Percentiles rank a stretch among this genome's conserved stretches.
Conservation (phyloP, 202 grass and related monocot genomes). For the Eragrostis tef region DNA sequence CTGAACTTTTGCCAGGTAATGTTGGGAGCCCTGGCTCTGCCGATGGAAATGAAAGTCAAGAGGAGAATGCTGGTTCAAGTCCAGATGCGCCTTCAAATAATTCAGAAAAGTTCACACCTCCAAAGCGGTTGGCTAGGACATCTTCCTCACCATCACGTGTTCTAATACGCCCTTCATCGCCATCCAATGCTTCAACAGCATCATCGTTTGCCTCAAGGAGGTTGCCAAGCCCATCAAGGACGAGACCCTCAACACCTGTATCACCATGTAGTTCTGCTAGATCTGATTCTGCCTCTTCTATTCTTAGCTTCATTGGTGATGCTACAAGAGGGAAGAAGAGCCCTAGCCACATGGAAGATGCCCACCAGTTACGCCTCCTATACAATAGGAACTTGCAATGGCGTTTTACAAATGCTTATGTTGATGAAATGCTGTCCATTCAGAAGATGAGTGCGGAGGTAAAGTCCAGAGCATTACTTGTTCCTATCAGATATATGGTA, state of each 20-base stretch:
- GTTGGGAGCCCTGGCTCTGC: conserved; percentile 48
- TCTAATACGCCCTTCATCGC: conserved; percentile 67
- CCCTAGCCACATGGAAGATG: conserved; percentile 74
- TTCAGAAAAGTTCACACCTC: conserved; percentile 55
- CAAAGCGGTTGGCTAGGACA: conserved; percentile 64
- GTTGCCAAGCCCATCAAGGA: conserved; percentile 71
- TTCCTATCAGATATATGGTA: conserved; percentile 25
- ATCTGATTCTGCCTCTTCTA: conserved; percentile 57
- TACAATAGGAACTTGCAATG: conserved; percentile 85
- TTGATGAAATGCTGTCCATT: conserved; percentile 72
- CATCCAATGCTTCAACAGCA: conserved; percentile 56
- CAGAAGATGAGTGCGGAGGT: conserved; percentile 91
- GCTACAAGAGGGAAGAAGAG: conserved; percentile 76
- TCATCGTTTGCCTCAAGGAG: conserved; percentile 61
- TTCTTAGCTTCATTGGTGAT: conserved; percentile 76
- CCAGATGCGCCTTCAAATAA: conserved; percentile 58
- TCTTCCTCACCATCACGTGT: conserved; percentile 64
- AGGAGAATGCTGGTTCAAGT: conserved; percentile 54
- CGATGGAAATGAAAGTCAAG: conserved; percentile 58
- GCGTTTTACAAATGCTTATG: conserved; percentile 85
- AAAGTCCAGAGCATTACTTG: conserved; percentile 32
- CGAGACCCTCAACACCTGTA: conserved; percentile 88
- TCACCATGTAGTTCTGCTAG: conserved; percentile 76
- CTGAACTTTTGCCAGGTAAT: conserved; percentile 47
- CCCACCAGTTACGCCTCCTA: conserved; percentile 79